Evolutionary conservation across 768 basidiomycete genomes (phyloP), one percentile per base, ranked within the genome.

Genomic region (Naganishia kalamii): DNA sequence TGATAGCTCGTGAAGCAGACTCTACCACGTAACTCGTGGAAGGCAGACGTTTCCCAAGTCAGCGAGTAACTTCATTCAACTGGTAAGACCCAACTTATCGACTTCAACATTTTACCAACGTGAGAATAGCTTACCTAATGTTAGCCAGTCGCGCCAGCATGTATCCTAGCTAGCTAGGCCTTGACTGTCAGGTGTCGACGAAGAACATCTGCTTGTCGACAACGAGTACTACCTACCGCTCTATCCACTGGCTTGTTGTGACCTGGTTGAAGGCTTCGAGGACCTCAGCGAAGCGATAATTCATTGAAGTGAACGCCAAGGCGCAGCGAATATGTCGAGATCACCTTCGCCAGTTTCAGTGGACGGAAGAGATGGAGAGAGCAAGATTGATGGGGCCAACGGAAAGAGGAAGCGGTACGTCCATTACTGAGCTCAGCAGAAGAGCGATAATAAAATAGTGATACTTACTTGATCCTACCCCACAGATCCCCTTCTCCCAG

Each of bases 401-500:
- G 44, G 59, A 12, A 71, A 71, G 57, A 62, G 70, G 30, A 71
- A 71, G 50, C 63, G 68, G 70, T 71, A 52, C 29, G 70, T 48
- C 19, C 17, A 4, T 32, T 4, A 8, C 12, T 30, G n/a, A n/a
- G n/a, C 4, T 19, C 29, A 15, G 25, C 15, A 11, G 3, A 30
- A 19, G n/a, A 46, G 51, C 0, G 6, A 29, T n/a, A 15, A 41
- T 25, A 1, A 11, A 23, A 7, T 37, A 10, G 2, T n/a, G 17
- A 23, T 23, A 35, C 27, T 50, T 21, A 37, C 40, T 11, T 23
- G 7, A 23, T 3, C 30, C 4, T n/a, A 25, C 4, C 19, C 4
- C 54, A 6, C 50, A 78, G 75, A 61, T 78, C 77, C 12, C 69
- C 66, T 4, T 77, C 78, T 12, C 76, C 77, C 21, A 68, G 71